These are phyloP conservation scores for Endotrypanum monterogeii DNA, from an alignment of 208 protist genomes.

Conservation along the genomic window DNA sequence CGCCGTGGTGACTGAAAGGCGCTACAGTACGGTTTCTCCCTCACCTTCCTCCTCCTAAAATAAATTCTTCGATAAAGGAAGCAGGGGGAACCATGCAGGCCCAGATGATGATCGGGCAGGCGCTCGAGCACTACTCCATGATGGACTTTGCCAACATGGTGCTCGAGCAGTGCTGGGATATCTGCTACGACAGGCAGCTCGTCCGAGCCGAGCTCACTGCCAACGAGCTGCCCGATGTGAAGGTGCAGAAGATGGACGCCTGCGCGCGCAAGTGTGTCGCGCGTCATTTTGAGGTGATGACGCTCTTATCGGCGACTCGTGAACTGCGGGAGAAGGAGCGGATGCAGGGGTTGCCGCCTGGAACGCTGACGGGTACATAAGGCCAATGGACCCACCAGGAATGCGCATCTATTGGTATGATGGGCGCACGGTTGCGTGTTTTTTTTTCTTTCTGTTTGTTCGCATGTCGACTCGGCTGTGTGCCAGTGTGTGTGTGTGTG, in stretches of 20 bases:
- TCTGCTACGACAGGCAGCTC: conserved; percentile 85
- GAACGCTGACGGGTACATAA: conserved; percentile 17
- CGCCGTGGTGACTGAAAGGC: too few species aligned
- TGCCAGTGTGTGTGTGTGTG: too few species aligned
- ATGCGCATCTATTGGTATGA: neutral
- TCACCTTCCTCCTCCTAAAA: too few species aligned
- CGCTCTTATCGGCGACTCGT: conserved; percentile 61
- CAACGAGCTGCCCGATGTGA: conserved; percentile 49
- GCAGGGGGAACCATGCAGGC: conserved; percentile 59
- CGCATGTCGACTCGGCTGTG: too few species aligned
- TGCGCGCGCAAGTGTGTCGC: conserved; percentile 89
- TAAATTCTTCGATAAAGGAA: too few species aligned
- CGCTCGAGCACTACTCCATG: conserved; percentile 78
- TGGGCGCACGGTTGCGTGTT: neutral
- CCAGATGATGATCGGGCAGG: conserved; percentile 71
- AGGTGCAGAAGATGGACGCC: conserved; percentile 74
- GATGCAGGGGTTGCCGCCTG: conserved; percentile 27
- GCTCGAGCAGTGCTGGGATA: conserved; percentile 86
- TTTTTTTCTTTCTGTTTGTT: too few species aligned
- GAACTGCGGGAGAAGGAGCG: conserved; percentile 54
- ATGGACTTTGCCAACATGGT: conserved; percentile 65
- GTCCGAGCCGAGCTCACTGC: conserved; percentile 54
- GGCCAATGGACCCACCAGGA: neutral
- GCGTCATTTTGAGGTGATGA: conserved; percentile 88
- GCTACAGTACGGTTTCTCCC: too few species aligned